Percentiles rank a stretch among this genome's conserved stretches.
phyloP scores from a whole-genome alignment of 768 basidiomycete genomes.

The Amylocystis lapponica region DNA sequence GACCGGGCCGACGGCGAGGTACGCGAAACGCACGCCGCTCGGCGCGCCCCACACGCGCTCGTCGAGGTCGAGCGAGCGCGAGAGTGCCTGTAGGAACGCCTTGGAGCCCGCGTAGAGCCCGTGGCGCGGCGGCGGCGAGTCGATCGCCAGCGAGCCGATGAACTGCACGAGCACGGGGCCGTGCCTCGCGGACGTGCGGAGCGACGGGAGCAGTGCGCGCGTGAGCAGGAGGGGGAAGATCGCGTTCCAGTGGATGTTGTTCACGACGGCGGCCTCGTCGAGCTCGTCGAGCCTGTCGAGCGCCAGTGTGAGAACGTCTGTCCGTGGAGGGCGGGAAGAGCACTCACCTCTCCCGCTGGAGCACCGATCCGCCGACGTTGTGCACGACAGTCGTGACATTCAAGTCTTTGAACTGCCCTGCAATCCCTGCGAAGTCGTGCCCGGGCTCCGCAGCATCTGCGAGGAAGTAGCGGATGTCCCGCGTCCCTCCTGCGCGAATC shows the following conservation, averaged over 20 bases:
- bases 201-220: slow-evolving; percentile 20
- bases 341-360: slow-evolving; percentile 13
- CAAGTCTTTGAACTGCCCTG: slow-evolving; percentile 15
- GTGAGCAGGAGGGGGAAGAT: background rate
- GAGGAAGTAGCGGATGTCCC: slow-evolving; percentile 19
- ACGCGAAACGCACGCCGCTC: slow-evolving; percentile 16
- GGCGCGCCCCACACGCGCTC: slow-evolving; percentile 14
- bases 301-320: background rate
- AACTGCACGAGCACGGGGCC: slow-evolving; percentile 20
- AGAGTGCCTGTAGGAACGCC: slow-evolving; percentile 17
- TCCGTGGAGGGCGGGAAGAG: background rate
- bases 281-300: background rate
- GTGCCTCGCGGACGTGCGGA: slow-evolving; percentile 14
- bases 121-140: slow-evolving; percentile 15
- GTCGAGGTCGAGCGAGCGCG: slow-evolving; percentile 16
- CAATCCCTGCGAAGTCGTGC: slow-evolving; percentile 15
- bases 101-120: slow-evolving; percentile 18
- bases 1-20: slow-evolving; percentile 18
- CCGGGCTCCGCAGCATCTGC: slow-evolving; percentile 15
- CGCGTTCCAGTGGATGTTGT: background rate
- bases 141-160: slow-evolving; percentile 16
- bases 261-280: background rate
- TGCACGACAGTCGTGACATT: slow-evolving; percentile 21
- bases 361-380: slow-evolving; percentile 17
- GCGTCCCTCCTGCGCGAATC: slow-evolving; percentile 5